Evolutionary conservation across 2,329 filamentous ascomycete genomes (phyloP).

Genomic region (Dactylonectria estremocensis): DNA sequence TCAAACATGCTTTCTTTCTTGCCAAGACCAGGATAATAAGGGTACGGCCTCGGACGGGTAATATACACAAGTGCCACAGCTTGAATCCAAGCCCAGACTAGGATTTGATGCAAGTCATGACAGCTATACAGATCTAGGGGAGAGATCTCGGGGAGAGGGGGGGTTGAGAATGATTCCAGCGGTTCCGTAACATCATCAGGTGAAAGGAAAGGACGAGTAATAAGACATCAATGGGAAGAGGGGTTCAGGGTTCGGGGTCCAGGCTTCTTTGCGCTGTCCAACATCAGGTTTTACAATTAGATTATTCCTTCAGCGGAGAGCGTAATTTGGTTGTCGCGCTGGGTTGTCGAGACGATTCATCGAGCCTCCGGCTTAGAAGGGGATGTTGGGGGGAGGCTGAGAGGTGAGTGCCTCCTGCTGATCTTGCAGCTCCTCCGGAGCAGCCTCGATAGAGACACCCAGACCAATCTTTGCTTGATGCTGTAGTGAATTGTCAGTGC

Average conservation of each 20-base stretch:
- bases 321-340: conserved; percentile 38
- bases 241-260: conserved; percentile 37
- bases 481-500: conserved; percentile 65
- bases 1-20: conserved; percentile 36
- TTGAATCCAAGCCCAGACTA: conserved; percentile 7
- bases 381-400: conserved; percentile 70
- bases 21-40: conserved; percentile 35
- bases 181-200: conserved; percentile 41
- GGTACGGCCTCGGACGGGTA: conserved; percentile 41
- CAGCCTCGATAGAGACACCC: conserved; percentile 91
- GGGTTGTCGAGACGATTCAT: conserved; percentile 36
- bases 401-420: conserved; percentile 77
- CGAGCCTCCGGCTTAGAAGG: conserved; percentile 67
- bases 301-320: conserved; percentile 45
- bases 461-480: conserved; percentile 96
- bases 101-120: background rate
- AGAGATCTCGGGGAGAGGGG: conserved; percentile 25
- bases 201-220: conserved; percentile 45
- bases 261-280: conserved; percentile 42
- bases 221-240: conserved; percentile 50
- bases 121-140: conserved; percentile 23
- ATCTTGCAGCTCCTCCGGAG: conserved; percentile 88
- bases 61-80: conserved; percentile 48
- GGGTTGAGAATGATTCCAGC: conserved; percentile 28
- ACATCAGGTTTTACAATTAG: conserved; percentile 48